phyloP scores from a whole-genome alignment of 179 eudicot species.

The Silene noctiflora region DNA sequence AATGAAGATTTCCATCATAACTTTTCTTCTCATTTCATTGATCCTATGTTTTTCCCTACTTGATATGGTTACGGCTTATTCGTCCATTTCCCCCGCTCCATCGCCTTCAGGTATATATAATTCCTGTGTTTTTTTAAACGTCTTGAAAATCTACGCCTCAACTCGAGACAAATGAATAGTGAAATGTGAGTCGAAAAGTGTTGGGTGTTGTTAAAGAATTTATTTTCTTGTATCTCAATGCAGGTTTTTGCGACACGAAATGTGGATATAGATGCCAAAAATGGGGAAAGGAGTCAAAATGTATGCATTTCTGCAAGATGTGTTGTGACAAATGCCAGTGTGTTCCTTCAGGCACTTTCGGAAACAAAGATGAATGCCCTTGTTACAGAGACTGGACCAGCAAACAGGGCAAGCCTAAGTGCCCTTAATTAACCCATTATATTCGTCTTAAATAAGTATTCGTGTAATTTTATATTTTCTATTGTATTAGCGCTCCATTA shows the following conservation, averaged over 20 bases:
- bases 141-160: too few relatives aligned
- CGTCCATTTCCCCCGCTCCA: constrained; percentile 13
- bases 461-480: too few relatives aligned
- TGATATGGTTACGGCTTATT: constrained; percentile 14
- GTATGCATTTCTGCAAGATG: constrained; percentile 34
- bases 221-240: too few relatives aligned
- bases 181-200: too few relatives aligned
- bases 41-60: constrained; percentile 18
- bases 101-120: constrained; percentile 21
- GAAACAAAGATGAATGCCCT: constrained; percentile 32
- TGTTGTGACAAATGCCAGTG: constrained; percentile 35
- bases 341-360: constrained; percentile 35
- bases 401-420: constrained; percentile 37
- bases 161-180: too few relatives aligned
- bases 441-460: too few relatives aligned
- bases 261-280: constrained; percentile 28
- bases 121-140: too few relatives aligned
- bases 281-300: constrained; percentile 29
- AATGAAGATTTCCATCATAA: constrained; percentile 19
- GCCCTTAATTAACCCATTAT: constrained; percentile 24
- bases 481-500: background rate
- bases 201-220: too few relatives aligned
- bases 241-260: constrained; percentile 27
- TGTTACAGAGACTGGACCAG: constrained; percentile 34
- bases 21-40: constrained; percentile 16